Evolutionary conservation across 2,329 filamentous ascomycete species (phyloP).

Genomic region (Ceratocystis cacaofunesta): DNA sequence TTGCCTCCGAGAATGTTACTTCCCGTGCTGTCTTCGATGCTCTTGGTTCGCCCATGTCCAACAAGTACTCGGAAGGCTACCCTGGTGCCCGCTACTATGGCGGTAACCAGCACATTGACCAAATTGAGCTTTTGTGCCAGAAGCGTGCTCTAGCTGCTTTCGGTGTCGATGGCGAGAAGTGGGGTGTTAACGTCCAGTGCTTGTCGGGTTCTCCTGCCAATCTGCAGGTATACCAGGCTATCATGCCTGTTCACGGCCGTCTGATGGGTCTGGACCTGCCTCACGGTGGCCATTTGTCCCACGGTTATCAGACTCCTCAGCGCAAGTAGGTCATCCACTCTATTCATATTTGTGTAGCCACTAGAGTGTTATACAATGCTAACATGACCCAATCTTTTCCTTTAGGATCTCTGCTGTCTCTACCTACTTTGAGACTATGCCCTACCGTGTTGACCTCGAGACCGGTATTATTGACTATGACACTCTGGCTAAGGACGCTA

Average conservation of each 20-base stretch:
- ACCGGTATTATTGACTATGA: constrained; percentile 98
- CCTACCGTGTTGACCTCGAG: constrained; percentile 76
- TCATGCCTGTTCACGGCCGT: constrained; percentile 89
- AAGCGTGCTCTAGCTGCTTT: constrained; percentile 83
- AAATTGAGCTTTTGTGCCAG: constrained; percentile 92
- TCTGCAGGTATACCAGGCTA: constrained; percentile 92
- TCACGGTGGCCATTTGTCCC: constrained; percentile 85
- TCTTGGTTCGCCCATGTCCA: constrained; percentile 84
- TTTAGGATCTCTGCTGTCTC: constrained; percentile 81
- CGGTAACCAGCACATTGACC: constrained; percentile 96
- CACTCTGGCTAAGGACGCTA: constrained; percentile 73
- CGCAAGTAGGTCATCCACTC: constrained; percentile 51
- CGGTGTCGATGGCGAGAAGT: constrained; percentile 70
- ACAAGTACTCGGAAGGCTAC: constrained; percentile 99
- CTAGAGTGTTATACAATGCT: not conserved
- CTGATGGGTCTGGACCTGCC: constrained; percentile 94
- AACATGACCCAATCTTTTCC: not conserved
- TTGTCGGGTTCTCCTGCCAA: constrained; percentile 89
- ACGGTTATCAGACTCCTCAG: constrained; percentile 92
- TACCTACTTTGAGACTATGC: constrained; percentile 98
- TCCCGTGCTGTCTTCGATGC: constrained; percentile 97
- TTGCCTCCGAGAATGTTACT: constrained; percentile 98
- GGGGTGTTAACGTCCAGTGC: constrained; percentile 98
- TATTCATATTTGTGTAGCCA: no score
- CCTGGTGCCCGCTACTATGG: constrained; percentile 97